These are phyloP conservation scores for Metrosideros polymorpha DNA, from an alignment of 441 rosid genomes.

Conservation along the genomic window DNA sequence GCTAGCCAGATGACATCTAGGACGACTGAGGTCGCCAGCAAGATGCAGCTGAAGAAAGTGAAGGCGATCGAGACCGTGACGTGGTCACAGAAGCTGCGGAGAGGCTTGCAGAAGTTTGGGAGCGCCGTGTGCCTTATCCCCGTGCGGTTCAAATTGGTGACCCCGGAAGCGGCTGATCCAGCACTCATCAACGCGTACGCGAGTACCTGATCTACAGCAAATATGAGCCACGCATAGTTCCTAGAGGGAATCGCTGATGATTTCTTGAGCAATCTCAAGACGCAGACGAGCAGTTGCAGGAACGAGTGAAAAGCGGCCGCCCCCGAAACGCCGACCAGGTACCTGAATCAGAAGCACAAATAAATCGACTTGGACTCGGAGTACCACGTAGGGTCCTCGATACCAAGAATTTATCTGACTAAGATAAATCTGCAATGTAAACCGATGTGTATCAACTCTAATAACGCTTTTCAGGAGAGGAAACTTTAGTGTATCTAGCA, in stretches of 20 bases:
- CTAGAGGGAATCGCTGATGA: slow-evolving; percentile 45
- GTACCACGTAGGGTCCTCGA: not conserved
- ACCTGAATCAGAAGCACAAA: slow-evolving; percentile 25
- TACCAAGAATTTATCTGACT: not conserved
- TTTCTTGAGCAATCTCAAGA: slow-evolving; percentile 33
- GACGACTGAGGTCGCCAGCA: slow-evolving; percentile 53
- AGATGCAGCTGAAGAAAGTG: slow-evolving; percentile 43
- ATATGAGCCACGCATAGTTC: slow-evolving; percentile 59
- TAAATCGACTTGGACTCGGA: not conserved
- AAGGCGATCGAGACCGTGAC: slow-evolving; percentile 57
- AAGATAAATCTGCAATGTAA: not conserved
- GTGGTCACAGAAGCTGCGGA: slow-evolving; percentile 59
- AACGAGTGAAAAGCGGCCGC: slow-evolving; percentile 48
- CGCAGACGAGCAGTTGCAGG: slow-evolving; percentile 36
- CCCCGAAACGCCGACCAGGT: slow-evolving; percentile 52
- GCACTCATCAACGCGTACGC: slow-evolving; percentile 69
- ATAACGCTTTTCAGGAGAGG: not conserved
- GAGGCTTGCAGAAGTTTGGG: slow-evolving; percentile 75
- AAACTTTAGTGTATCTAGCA: not conserved
- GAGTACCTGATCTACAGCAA: slow-evolving; percentile 72
- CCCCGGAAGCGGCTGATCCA: slow-evolving; percentile 76
- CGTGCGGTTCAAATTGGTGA: slow-evolving; percentile 66
- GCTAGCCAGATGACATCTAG: slow-evolving; percentile 59
- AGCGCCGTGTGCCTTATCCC: slow-evolving; percentile 65
- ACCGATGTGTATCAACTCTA: not conserved